Conservation (phyloP, 139 green algal genomes). For the Coccomyxa sp. region DNA sequence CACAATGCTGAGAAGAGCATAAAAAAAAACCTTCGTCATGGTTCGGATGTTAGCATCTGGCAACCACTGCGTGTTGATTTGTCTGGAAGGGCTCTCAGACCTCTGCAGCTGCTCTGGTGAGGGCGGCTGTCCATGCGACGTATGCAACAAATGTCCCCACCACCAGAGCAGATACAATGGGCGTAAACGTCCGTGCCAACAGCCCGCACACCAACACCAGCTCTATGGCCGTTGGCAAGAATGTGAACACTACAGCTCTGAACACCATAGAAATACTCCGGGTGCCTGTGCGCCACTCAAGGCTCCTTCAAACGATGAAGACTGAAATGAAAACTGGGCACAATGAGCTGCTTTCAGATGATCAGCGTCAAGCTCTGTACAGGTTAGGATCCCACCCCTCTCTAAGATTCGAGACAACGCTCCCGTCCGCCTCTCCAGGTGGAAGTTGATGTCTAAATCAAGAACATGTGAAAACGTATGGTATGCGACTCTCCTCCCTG, state of each 20-base stretch:
- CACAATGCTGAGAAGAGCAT: too few species aligned
- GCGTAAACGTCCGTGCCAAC: slow-evolving; percentile 59
- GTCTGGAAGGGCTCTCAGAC: background rate
- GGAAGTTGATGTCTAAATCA: slow-evolving; percentile 74
- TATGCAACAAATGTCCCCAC: slow-evolving; percentile 83
- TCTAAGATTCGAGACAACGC: slow-evolving; percentile 86
- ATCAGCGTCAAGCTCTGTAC: background rate
- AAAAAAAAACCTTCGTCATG: background rate
- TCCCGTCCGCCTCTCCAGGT: slow-evolving; percentile 84
- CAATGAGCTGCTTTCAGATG: background rate
- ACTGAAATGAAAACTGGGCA: background rate
- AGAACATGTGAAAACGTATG: slow-evolving; percentile 83
- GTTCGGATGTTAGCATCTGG: background rate
- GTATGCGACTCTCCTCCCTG: slow-evolving; percentile 54
- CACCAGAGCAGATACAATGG: slow-evolving; percentile 58
- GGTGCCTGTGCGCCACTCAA: slow-evolving; percentile 50
- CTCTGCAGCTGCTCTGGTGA: slow-evolving; percentile 42
- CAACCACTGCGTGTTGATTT: background rate
- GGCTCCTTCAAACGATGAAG: background rate
- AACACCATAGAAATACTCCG: slow-evolving; percentile 91
- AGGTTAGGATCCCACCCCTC: slow-evolving; percentile 37
- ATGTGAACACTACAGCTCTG: slow-evolving; percentile 88
- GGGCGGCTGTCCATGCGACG: slow-evolving; percentile 73
- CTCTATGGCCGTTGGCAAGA: slow-evolving; percentile 88
- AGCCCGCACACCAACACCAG: slow-evolving; percentile 74